A percentile compares a stretch with the other conserved stretches of the same genome.
Evolutionary conservation across 192 early-diverging fungal species (phyloP).

Genomic region (Coemansia guatemalensis): DNA sequence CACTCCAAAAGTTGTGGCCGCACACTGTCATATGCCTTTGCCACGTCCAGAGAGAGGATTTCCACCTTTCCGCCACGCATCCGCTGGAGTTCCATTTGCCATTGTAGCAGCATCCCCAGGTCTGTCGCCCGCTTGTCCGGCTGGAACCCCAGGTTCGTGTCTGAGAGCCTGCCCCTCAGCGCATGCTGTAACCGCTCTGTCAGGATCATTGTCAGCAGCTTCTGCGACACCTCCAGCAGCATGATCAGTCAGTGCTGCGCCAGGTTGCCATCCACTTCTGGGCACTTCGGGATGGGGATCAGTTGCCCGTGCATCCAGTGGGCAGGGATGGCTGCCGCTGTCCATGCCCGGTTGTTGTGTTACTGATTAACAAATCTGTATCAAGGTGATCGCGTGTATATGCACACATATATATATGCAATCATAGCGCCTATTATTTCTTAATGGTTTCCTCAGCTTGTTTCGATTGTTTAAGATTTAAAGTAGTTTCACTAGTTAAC

Average conservation of each 20-base stretch:
- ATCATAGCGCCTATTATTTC: too few species aligned
- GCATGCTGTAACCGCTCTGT: background rate
- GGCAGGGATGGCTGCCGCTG: background rate
- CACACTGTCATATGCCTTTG: conserved; percentile 19
- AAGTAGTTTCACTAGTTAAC: too few species aligned
- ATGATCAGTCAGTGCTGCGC: conserved; percentile 5
- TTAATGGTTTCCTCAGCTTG: too few species aligned
- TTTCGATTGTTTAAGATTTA: too few species aligned
- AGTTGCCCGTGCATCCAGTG: background rate
- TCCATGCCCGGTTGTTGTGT: background rate
- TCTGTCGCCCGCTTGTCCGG: conserved; percentile 11
- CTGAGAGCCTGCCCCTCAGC: background rate
- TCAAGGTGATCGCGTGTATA: too few species aligned
- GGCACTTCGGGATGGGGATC: conserved; percentile 9
- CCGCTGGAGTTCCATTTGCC: background rate
- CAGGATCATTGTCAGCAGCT: conserved; percentile 9
- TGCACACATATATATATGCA: too few species aligned
- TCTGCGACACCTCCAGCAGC: conserved; percentile 1
- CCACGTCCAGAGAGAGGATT: conserved; percentile 13
- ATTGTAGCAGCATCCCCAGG: conserved; percentile 4
- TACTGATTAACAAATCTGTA: too few species aligned
- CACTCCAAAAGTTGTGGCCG: background rate
- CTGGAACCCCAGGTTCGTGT: conserved; percentile 8
- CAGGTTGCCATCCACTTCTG: background rate
- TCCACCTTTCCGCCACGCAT: background rate